Evolutionary conservation across 2,329 filamentous ascomycete genomes (phyloP), one percentile per base, ranked within the genome.

Genomic region (Chlorencoelia australis): DNA sequence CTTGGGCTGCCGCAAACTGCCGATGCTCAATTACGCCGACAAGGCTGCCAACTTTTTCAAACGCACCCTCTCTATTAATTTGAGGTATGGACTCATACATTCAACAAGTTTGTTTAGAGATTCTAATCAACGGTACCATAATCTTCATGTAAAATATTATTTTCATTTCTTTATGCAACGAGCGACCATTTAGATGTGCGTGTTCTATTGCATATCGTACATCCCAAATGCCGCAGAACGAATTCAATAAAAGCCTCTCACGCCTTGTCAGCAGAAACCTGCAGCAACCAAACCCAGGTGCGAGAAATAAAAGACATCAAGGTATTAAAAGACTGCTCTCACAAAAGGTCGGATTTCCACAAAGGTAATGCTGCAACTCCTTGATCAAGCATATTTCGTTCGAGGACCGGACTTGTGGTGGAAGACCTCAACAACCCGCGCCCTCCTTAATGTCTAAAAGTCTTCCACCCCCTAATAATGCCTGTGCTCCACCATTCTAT

Each of bases 161-260:
- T 7, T 22, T 21, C 20, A 32, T 21, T 32, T 20, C 10, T 30
- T 11, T 24, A 10, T 36, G 13, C 8, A 35, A 39, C 21, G 10
- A 21, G 18, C 7, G 13, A 33, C 20, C 35, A 36, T 39, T 33
- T 32, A 36, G 32, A 33, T 35, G 34, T 33, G 27, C 34, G 37
- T 54, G 46, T 50, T 57, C 54, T 57, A 56, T 56, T 50, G 50
- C 54, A 49, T 56, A 57, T 55, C 51, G 37, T 56, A 57, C 55
- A 56, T 45, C 52, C 50, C 51, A 48, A 51, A 56, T 56, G 51
- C 52, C 35, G 45, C 47, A 53, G 47, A 55, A 51, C 46, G 44
- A 49, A 42, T 46, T 43, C 48, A 42, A 32, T 31, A 46, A 47
- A 51, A 44, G 42, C 45, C 51, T 45, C 41, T 50, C 50, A 45